phyloP scores from a whole-genome alignment of 2,329 filamentous ascomycete genomes.

The Dactylellina sp. region DNA sequence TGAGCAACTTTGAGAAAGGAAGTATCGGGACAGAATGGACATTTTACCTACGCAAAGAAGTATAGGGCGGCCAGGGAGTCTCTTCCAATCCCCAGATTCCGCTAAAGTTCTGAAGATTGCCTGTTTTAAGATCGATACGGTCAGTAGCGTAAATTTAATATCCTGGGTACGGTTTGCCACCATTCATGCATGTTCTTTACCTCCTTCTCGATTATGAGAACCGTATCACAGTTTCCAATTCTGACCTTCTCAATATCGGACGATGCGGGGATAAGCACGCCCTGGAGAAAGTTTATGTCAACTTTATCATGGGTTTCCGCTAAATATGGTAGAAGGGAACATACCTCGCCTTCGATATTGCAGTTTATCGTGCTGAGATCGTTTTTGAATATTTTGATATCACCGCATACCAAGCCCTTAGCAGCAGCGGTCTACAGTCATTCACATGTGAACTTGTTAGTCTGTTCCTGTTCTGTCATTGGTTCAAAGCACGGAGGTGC shows the following conservation, averaged over 20 bases:
- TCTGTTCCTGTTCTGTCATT: constrained; percentile 5
- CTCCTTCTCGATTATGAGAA: constrained; percentile 84
- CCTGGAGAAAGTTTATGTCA: constrained; percentile 64
- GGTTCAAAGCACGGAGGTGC: not conserved
- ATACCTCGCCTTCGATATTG: constrained; percentile 60
- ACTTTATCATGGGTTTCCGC: not conserved
- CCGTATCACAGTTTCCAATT: constrained; percentile 70
- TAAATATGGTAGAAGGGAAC: constrained; percentile 56
- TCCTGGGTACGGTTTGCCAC: constrained; percentile 43
- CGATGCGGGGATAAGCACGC: constrained; percentile 71
- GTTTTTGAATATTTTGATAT: constrained; percentile 66
- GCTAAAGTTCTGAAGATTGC: constrained; percentile 53
- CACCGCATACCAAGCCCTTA: constrained; percentile 77
- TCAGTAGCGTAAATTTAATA: constrained; percentile 27
- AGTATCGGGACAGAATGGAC: constrained; percentile 22
- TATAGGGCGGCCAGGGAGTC: constrained; percentile 18
- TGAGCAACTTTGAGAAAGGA: constrained; percentile 6
- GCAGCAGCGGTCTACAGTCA: constrained; percentile 73
- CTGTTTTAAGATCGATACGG: not conserved
- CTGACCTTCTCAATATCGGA: constrained; percentile 68
- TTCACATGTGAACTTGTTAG: constrained; percentile 27
- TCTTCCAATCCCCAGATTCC: constrained; percentile 55
- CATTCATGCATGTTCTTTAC: constrained; percentile 63
- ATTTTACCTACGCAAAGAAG: constrained; percentile 57
- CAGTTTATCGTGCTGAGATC: constrained; percentile 66